phyloP scores from a whole-genome alignment of 257 asterid species.

The Euphrasia confusa region DNA sequence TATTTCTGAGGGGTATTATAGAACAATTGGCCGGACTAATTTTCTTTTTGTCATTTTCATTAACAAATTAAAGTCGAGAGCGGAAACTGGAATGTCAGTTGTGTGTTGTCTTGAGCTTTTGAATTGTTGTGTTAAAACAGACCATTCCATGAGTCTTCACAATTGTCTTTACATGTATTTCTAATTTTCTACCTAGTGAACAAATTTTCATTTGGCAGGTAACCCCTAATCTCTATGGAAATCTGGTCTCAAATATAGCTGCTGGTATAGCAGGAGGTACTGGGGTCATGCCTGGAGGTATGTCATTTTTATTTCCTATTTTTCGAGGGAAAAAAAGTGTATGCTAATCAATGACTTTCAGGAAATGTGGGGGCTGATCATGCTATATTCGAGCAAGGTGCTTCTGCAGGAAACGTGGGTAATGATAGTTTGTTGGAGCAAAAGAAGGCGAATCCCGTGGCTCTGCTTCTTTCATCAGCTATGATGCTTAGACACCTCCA shows the following conservation, averaged over 20 bases:
- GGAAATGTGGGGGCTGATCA: slow-evolving; percentile 90
- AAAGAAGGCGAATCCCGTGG: slow-evolving; percentile 85
- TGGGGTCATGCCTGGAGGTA: slow-evolving; percentile 96
- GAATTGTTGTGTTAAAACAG: too few species aligned
- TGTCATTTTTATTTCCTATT: neutral
- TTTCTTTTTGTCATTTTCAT: slow-evolving; percentile 2
- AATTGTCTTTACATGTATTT: neutral
- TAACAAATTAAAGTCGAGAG: neutral
- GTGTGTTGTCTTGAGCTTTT: too few species aligned
- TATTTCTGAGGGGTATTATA: neutral
- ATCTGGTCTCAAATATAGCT: slow-evolving; percentile 73
- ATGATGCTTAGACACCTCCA: slow-evolving; percentile 93
- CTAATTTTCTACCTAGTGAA: slow-evolving; percentile 16
- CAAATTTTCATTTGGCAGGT: slow-evolving; percentile 38
- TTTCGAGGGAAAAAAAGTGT: too few species aligned
- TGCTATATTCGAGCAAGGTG: slow-evolving; percentile 94
- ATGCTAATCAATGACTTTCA: slow-evolving; percentile 26
- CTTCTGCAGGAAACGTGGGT: slow-evolving; percentile 97
- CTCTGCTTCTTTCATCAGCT: slow-evolving; percentile 81
- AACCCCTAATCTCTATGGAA: slow-evolving; percentile 84
- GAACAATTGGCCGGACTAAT: neutral
- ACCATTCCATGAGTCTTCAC: neutral
- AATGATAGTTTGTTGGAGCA: slow-evolving; percentile 52
- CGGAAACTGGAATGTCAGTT: too few species aligned
- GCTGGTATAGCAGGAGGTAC: slow-evolving; percentile 96